These are phyloP conservation scores for Fusarium torreyae DNA, from an alignment of 2,329 filamentous ascomycete species.

Conservation along the genomic window DNA sequence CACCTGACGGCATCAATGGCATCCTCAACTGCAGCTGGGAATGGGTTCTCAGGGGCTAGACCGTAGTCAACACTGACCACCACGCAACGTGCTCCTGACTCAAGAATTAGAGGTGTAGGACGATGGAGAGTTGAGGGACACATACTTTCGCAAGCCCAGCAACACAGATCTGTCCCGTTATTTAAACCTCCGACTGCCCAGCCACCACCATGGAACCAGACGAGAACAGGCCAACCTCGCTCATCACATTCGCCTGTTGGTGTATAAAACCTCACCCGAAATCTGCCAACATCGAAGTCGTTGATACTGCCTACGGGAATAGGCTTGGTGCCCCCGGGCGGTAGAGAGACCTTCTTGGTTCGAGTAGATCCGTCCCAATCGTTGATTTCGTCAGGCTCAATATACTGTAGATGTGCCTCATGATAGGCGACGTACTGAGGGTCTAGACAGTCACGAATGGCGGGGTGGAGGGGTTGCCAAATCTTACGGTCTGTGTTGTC, in stretches of 20 bases:
- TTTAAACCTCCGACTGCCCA: slow-evolving; percentile 57
- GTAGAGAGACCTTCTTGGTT: slow-evolving; percentile 45
- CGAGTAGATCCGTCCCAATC: slow-evolving; percentile 54
- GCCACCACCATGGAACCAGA: slow-evolving; percentile 60
- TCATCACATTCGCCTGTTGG: slow-evolving; percentile 46
- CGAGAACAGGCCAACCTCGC: slow-evolving; percentile 55
- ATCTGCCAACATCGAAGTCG: slow-evolving; percentile 50
- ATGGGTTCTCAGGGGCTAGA: slow-evolving; percentile 56
- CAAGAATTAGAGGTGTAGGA: slow-evolving; percentile 11
- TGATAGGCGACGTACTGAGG: slow-evolving; percentile 58
- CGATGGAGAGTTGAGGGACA: not conserved
- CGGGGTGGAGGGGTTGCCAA: slow-evolving; percentile 55
- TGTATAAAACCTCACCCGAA: slow-evolving; percentile 53
- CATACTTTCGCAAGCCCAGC: slow-evolving; percentile 51
- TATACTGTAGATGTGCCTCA: slow-evolving; percentile 56
- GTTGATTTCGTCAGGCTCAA: slow-evolving; percentile 53
- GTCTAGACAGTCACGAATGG: slow-evolving; percentile 53
- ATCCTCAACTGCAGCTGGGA: slow-evolving; percentile 55
- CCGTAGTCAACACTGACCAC: slow-evolving; percentile 55
- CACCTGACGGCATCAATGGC: slow-evolving; percentile 53
- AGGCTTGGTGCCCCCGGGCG: slow-evolving; percentile 46
- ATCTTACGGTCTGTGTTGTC: slow-evolving; percentile 29
- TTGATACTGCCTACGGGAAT: slow-evolving; percentile 49
- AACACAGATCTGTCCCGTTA: slow-evolving; percentile 55
- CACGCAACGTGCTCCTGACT: slow-evolving; percentile 44